These are phyloP conservation scores for Conringia planisiliqua DNA, from an alignment of 345 rosid genomes.

Conservation along the genomic window DNA sequence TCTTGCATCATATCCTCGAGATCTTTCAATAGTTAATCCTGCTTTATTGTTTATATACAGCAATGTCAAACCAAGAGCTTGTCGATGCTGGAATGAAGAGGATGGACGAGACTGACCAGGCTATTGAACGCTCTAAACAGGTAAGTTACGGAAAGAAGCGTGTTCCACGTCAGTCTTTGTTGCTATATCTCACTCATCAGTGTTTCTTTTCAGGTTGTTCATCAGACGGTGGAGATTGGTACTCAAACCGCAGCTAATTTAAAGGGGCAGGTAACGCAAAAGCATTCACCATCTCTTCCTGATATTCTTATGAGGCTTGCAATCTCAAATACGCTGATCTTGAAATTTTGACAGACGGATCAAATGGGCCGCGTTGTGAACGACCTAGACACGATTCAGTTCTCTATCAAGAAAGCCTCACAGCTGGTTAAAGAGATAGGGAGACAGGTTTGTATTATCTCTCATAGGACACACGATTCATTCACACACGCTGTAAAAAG, in stretches of 20 bases:
- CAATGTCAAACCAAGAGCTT: constrained; percentile 90
- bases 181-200: not conserved
- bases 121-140: constrained; percentile 84
- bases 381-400: constrained; percentile 89
- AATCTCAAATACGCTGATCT: not conserved
- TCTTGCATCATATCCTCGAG: too few species aligned
- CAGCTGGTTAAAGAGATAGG: constrained; percentile 97
- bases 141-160: constrained; percentile 25
- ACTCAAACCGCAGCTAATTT: constrained; percentile 79
- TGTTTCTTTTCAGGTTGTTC: constrained; percentile 59
- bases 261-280: constrained; percentile 71
- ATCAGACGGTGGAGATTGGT: constrained; percentile 89
- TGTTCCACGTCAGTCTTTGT: not conserved
- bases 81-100: constrained; percentile 65
- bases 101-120: constrained; percentile 97
- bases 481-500: not conserved
- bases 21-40: not conserved
- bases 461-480: not conserved
- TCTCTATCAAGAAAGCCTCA: constrained; percentile 94
- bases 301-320: not conserved
- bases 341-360: constrained; percentile 57
- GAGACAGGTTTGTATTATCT: constrained; percentile 60
- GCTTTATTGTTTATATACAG: constrained; percentile 31
- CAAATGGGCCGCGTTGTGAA: constrained; percentile 98
- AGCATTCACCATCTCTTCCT: not conserved